phyloP scores from a whole-genome alignment of 2,329 filamentous ascomycete species.

The Penicillium sclerotiorum region DNA sequence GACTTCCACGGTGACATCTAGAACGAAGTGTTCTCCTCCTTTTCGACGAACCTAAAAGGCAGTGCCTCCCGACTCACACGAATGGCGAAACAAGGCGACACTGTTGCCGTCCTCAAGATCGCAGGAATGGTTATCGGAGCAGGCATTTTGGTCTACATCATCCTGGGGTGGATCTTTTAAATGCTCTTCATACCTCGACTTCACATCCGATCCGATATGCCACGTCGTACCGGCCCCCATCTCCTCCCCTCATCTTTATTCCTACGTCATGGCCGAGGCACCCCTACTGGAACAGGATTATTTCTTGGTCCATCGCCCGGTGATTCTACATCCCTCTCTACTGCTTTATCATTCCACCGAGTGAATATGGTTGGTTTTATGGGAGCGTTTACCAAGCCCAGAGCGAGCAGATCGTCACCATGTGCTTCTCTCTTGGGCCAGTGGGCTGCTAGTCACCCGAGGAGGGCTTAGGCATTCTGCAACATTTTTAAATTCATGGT shows the following conservation, averaged over 20 bases:
- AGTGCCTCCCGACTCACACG: constrained; percentile 79
- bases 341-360: no score
- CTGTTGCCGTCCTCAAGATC: constrained; percentile 86
- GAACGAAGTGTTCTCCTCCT: constrained; percentile 88
- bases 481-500: constrained; percentile 9
- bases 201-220: not conserved
- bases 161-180: constrained; percentile 64
- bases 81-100: constrained; percentile 91
- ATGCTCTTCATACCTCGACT: not conserved
- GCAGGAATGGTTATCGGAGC: constrained; percentile 76
- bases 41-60: constrained; percentile 79
- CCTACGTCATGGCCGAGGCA: constrained; percentile 1
- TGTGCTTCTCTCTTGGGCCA: not conserved
- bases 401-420: no score
- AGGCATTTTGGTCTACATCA: constrained; percentile 76
- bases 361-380: no score
- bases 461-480: not conserved
- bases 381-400: no score
- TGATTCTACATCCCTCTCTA: not conserved
- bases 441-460: not conserved
- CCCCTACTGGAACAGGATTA: constrained; percentile 25
- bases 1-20: constrained; percentile 36
- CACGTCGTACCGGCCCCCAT: not conserved
- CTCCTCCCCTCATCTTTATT: not conserved
- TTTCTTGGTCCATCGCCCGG: not conserved